A percentile compares a stretch with the other conserved stretches of the same genome.
These are phyloP conservation scores for Fusarium longipes DNA, from an alignment of 2,329 filamentous ascomycete species.

Conservation along the genomic window DNA sequence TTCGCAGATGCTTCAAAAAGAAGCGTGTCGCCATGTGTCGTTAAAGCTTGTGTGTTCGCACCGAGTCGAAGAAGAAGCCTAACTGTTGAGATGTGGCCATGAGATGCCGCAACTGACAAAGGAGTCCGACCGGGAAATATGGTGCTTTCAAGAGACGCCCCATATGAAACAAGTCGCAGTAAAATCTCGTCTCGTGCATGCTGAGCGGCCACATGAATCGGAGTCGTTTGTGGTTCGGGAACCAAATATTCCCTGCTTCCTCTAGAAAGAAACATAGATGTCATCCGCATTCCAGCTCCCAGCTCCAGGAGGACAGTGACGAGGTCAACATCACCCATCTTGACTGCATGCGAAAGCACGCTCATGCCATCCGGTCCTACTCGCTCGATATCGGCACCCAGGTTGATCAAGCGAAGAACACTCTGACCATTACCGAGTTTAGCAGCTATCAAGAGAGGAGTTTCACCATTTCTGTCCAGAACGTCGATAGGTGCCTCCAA, in stretches of 20 bases:
- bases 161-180: conserved; percentile 41
- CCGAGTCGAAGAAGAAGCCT: conserved; percentile 43
- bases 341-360: conserved; percentile 47
- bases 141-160: conserved; percentile 44
- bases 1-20: conserved; percentile 45
- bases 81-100: conserved; percentile 45
- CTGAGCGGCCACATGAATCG: conserved; percentile 44
- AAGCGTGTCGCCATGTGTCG: conserved; percentile 44
- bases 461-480: conserved; percentile 42
- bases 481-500: conserved; percentile 41
- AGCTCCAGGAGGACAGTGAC: conserved; percentile 41
- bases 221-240: conserved; percentile 44
- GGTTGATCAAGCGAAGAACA: conserved; percentile 39
- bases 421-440: conserved; percentile 44
- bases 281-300: conserved; percentile 39
- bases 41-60: conserved; percentile 41
- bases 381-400: conserved; percentile 44
- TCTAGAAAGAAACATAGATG: conserved; percentile 3
- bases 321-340: conserved; percentile 39
- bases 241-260: conserved; percentile 39
- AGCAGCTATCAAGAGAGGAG: conserved; percentile 45
- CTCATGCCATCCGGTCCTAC: conserved; percentile 46
- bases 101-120: conserved; percentile 42
- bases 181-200: conserved; percentile 45
- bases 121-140: conserved; percentile 46